These are phyloP conservation scores for Ceriops tagal DNA, from an alignment of 345 rosid species.

Conservation along the genomic window DNA sequence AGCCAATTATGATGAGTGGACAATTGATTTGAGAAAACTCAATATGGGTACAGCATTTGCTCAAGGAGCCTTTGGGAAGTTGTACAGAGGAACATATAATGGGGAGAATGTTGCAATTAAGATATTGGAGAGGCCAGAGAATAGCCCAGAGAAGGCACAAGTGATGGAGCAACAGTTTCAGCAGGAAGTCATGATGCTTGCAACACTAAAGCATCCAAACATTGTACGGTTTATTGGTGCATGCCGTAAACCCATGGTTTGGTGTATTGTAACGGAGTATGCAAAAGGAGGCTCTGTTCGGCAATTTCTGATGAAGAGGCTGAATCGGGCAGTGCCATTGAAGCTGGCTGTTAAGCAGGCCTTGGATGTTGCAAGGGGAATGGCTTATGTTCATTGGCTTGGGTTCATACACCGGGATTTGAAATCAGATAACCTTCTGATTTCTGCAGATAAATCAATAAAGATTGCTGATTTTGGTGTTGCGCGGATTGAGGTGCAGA, in stretches of 20 bases:
- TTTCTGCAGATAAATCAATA: constrained; percentile 25
- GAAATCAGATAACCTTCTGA: constrained; percentile 31
- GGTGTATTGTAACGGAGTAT: constrained; percentile 34
- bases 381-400: constrained; percentile 32
- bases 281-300: constrained; percentile 35
- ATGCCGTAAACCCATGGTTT: constrained; percentile 30
- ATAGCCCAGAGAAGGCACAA: constrained; percentile 26
- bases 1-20: constrained; percentile 26
- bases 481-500: constrained; percentile 35
- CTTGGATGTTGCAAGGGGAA: constrained; percentile 30
- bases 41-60: constrained; percentile 34
- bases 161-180: constrained; percentile 35
- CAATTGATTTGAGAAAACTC: constrained; percentile 30
- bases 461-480: constrained; percentile 35
- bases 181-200: constrained; percentile 33
- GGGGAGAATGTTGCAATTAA: constrained; percentile 36
- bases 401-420: constrained; percentile 27
- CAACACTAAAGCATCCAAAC: constrained; percentile 27
- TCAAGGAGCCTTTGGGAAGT: constrained; percentile 30
- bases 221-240: constrained; percentile 30
- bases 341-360: constrained; percentile 37
- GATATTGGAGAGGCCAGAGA: constrained; percentile 31
- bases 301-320: constrained; percentile 21
- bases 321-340: constrained; percentile 27
- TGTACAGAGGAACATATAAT: constrained; percentile 30